Evolutionary conservation across 2,329 filamentous ascomycete genomes (phyloP).

Genomic region (Calcarisporium arbuscula): DNA sequence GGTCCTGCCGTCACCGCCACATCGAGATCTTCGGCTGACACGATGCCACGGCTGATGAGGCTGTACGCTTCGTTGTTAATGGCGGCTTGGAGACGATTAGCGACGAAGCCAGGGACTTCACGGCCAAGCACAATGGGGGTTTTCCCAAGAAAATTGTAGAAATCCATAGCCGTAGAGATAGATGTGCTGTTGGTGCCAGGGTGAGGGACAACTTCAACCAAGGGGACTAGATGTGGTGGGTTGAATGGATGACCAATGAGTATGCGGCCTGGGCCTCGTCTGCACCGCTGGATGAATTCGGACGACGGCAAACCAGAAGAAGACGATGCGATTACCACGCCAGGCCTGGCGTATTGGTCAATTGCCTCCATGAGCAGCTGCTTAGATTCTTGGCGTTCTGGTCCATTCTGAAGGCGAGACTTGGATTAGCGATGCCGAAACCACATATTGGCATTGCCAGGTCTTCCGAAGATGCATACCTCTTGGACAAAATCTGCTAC

Average conservation of each 20-base stretch:
- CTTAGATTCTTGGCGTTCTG: conserved; percentile 33
- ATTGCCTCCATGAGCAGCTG: conserved; percentile 27
- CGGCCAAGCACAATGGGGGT: neutral
- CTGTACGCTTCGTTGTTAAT: conserved; percentile 28
- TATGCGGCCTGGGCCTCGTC: conserved; percentile 22
- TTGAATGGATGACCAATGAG: conserved; percentile 42
- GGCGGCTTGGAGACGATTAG: conserved; percentile 34
- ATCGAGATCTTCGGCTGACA: conserved; percentile 17
- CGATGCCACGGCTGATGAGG: conserved; percentile 24
- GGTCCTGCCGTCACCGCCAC: neutral
- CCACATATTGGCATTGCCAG: too few relatives aligned
- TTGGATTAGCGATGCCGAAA: too few relatives aligned
- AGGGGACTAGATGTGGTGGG: conserved; percentile 39
- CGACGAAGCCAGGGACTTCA: conserved; percentile 25
- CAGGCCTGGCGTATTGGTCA: conserved; percentile 18
- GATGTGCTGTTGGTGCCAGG: conserved; percentile 23
- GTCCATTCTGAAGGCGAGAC: conserved; percentile 25
- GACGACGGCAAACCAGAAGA: conserved; percentile 27
- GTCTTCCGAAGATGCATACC: too few relatives aligned
- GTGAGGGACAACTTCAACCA: conserved; percentile 38
- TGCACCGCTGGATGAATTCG: conserved; percentile 8
- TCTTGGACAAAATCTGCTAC: conserved; percentile 29
- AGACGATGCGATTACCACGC: conserved; percentile 32
- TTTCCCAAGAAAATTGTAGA: neutral
- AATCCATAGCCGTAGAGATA: neutral